Conservation (phyloP, 768 basidiomycete species). For the Mycena epipterygia region DNA sequence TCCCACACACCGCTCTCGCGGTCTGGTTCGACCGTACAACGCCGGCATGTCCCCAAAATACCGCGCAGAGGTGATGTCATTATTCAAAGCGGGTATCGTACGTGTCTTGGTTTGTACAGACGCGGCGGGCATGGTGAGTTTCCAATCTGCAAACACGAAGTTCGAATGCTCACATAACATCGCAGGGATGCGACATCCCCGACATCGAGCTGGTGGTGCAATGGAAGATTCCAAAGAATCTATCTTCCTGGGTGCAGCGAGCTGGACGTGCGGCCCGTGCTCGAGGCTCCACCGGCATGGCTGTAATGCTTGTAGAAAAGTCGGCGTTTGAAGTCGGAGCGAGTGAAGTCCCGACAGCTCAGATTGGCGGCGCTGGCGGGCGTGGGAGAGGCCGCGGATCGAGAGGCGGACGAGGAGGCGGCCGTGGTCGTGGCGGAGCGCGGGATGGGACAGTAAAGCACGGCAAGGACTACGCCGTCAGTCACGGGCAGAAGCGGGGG, state of each 20-base stretch:
- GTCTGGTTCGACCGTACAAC: constrained; percentile 46
- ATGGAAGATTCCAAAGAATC: not conserved
- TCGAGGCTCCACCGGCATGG: not conserved
- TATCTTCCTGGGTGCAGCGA: not conserved
- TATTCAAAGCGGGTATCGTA: constrained; percentile 42
- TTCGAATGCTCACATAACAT: not conserved
- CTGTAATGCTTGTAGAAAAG: constrained; percentile 2
- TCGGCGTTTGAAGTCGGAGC: not conserved
- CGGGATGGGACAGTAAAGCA: constrained; percentile 1
- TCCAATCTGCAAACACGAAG: not conserved
- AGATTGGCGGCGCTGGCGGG: not conserved
- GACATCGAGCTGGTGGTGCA: not conserved
- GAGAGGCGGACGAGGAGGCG: not conserved
- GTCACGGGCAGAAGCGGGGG: constrained; percentile 30
- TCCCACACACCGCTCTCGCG: constrained; percentile 17
- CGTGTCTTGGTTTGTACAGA: constrained; percentile 52
- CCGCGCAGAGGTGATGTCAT: constrained; percentile 37
- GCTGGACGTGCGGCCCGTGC: not conserved
- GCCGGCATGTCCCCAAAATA: constrained; percentile 38
- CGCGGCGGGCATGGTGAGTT: constrained; percentile 51
- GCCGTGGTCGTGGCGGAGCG: constrained; percentile 17
- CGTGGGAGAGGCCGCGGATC: constrained; percentile 23
- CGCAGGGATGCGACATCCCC: not conserved
- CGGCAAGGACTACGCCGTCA: constrained; percentile 20
- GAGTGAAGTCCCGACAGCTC: not conserved